These are phyloP conservation scores for Diaporthe humulicola DNA, from an alignment of 2,329 filamentous ascomycete genomes.

Conservation along the genomic window DNA sequence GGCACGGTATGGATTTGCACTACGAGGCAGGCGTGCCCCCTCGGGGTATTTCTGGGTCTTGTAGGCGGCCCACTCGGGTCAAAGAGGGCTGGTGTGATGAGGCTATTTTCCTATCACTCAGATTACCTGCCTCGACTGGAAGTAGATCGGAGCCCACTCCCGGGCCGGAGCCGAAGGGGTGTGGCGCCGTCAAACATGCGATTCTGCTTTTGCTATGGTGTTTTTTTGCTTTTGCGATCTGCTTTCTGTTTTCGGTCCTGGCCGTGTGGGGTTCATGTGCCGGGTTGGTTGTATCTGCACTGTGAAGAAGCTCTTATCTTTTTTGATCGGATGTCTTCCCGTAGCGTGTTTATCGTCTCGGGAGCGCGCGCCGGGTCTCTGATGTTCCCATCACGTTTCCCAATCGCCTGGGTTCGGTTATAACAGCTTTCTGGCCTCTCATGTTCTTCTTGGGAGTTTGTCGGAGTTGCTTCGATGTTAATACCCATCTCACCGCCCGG, in stretches of 20 bases:
- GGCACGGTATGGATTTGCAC: neutral
- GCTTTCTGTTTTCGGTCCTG: neutral
- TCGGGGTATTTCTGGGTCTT: neutral
- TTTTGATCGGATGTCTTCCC: neutral
- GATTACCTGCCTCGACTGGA: neutral
- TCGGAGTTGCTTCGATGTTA: no score
- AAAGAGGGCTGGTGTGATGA: neutral
- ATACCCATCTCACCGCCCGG: neutral
- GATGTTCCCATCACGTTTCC: rapidly evolving
- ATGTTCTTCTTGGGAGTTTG: no score
- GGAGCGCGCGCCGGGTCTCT: neutral
- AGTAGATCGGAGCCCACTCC: neutral
- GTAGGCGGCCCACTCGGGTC: conserved; percentile 20
- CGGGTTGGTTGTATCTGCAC: neutral
- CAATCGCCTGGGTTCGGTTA: neutral
- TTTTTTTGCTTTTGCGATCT: conserved; percentile 13
- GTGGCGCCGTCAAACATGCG: neutral
- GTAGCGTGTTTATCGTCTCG: neutral
- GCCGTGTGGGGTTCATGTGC: neutral
- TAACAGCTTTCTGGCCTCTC: neutral
- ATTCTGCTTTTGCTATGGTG: neutral
- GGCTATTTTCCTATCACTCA: neutral
- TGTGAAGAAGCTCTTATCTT: neutral
- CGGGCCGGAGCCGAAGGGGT: neutral
- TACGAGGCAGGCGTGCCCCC: neutral